Evolutionary conservation across 768 basidiomycete species (phyloP), one percentile per base, ranked within the genome.

Genomic region (Rhizopogon vulgaris): DNA sequence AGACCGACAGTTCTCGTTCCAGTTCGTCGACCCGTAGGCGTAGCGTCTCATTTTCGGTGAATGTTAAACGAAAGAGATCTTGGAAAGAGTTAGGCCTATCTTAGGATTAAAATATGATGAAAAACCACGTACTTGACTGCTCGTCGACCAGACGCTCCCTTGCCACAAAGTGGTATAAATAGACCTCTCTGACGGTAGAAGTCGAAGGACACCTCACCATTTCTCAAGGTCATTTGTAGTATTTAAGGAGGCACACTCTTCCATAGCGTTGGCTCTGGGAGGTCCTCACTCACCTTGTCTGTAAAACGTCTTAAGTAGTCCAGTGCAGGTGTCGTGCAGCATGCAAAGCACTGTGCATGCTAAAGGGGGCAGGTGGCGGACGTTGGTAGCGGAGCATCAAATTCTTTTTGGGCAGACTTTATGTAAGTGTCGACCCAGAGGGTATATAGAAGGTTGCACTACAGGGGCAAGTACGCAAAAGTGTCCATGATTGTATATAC

Each of bases 1-100:
- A 74, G 6, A 74, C 72, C 17, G 59, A 54, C 28, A 73, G 52
- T 58, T 74, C 73, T 49, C 67, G 63, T 60, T 74, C 71, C 12
- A 73, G 63, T 48, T 72, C 73, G 49, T 64, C 63, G 4, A 71
- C 64, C 27, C 66, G 62, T 4, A 46, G 42, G 30, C 60, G 61
- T 11, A 73, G 63, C 14, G 58, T 60, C 39, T 57, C 59, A 52
- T 73, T 73, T 46, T 62, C 59, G 8, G 62, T 37, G 36, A 65
- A 52, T 5, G 71, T 72, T 50, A 54, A 58, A 38, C 55, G 58
- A 54, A 72, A 71, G 17, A 73, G 57, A 22, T 52, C 70, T 38
- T 37, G 17, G 38, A 15, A 52, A 8, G 3, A 30, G 11, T 38
- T 11, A 36, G 34, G 6, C n/a, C 28, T 53, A 37, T n/a, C 37